Conservation (phyloP, 1,284 basidiomycete genomes). For the Mycena sp. region DNA sequence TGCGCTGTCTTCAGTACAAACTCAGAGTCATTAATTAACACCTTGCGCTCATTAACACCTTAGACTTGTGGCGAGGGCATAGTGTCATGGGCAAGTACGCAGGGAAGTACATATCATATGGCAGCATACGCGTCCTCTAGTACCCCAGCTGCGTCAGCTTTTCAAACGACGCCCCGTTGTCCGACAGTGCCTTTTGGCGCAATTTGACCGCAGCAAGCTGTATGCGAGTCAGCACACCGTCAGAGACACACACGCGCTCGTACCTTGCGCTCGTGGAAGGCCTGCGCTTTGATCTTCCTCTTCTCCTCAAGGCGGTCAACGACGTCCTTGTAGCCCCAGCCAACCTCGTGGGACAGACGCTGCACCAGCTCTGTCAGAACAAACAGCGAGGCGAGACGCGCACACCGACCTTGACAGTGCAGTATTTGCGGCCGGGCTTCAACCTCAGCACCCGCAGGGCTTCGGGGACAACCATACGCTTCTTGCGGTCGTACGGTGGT, state of each 20-base stretch:
- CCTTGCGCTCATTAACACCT: too few species aligned
- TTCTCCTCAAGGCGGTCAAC: conserved; percentile 99
- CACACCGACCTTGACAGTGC: conserved; percentile 90
- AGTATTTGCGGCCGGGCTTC: conserved; percentile 99
- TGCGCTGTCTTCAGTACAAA: too few species aligned
- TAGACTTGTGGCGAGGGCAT: conserved; percentile 23
- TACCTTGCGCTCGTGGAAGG: conserved; percentile 99
- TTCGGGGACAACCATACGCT: conserved; percentile 99
- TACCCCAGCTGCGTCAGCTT: conserved; percentile 89
- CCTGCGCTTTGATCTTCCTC: conserved; percentile 99
- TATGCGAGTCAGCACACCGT: background rate
- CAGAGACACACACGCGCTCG: conserved; percentile 16
- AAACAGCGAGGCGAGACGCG: conserved; percentile 7
- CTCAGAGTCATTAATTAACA: too few species aligned
- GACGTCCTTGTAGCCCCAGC: conserved; percentile 99
- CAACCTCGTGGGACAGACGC: conserved; percentile 97
- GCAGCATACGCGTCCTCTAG: conserved; percentile 62
- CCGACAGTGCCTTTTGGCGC: conserved; percentile 88
- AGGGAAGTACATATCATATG: conserved; percentile 37
- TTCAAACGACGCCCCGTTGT: conserved; percentile 82
- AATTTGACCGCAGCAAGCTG: conserved; percentile 91
- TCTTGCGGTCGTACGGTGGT: conserved; percentile 98
- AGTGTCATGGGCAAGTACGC: conserved; percentile 38
- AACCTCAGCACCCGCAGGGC: conserved; percentile 97
- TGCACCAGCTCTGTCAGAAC: conserved; percentile 40